Percentiles rank a stretch among this genome's conserved stretches.
These are phyloP conservation scores for Macrophomina pseudophaseolina DNA, from an alignment of 2,329 filamentous ascomycete genomes.

Conservation along the genomic window DNA sequence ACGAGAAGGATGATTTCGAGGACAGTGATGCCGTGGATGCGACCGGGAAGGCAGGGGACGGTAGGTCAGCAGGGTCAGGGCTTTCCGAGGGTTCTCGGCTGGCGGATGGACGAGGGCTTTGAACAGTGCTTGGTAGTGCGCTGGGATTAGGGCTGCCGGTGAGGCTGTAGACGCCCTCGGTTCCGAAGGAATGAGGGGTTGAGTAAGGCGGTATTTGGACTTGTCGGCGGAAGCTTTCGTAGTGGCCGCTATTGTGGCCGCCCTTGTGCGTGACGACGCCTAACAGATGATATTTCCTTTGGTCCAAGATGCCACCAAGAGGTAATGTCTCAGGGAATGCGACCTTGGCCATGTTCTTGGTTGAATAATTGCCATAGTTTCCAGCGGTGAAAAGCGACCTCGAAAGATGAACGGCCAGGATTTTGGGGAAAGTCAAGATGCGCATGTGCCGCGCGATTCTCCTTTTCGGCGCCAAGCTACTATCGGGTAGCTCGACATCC, in stretches of 20 bases:
- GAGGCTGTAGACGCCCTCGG: slow-evolving; percentile 69
- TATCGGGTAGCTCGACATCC: slow-evolving; percentile 75
- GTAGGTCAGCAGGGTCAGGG: slow-evolving; percentile 2
- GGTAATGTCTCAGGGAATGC: slow-evolving; percentile 86
- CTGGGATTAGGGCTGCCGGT: slow-evolving; percentile 59
- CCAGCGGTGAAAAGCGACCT: slow-evolving; percentile 86
- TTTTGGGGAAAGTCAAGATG: slow-evolving; percentile 84
- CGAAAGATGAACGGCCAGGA: slow-evolving; percentile 90
- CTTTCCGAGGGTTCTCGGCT: slow-evolving; percentile 30
- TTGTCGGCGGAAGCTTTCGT: slow-evolving; percentile 93
- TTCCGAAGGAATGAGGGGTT: slow-evolving; percentile 79
- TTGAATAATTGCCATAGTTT: slow-evolving; percentile 71
- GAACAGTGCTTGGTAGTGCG: slow-evolving; percentile 47
- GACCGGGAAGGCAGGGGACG: slow-evolving; percentile 17
- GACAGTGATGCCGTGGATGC: slow-evolving; percentile 13
- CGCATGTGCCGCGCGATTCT: slow-evolving; percentile 87
- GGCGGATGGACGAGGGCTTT: slow-evolving; percentile 32
- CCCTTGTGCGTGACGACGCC: slow-evolving; percentile 93
- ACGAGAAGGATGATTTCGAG: slow-evolving; percentile 22
- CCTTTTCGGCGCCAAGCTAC: slow-evolving; percentile 75
- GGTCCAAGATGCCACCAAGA: slow-evolving; percentile 77
- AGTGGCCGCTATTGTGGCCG: slow-evolving; percentile 94
- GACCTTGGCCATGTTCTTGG: slow-evolving; percentile 94
- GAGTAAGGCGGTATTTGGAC: slow-evolving; percentile 79
- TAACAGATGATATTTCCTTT: slow-evolving; percentile 81